Conservation (phyloP, 495 filamentous ascomycete genomes). For the Neurospora sp. region DNA sequence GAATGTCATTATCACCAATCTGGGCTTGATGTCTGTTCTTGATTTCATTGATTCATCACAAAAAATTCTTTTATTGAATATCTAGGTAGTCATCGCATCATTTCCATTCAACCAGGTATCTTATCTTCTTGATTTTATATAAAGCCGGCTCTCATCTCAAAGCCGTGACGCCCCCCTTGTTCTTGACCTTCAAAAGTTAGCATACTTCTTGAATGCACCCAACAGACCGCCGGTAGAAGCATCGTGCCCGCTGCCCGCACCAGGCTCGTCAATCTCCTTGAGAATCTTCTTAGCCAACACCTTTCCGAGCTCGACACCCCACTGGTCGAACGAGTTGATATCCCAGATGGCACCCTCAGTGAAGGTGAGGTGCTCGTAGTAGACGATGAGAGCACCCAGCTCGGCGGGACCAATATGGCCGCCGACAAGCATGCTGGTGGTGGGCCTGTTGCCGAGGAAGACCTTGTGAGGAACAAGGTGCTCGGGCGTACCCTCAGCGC, state of each 20-base stretch:
- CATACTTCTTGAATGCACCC: constrained; percentile 60
- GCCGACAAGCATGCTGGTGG: constrained; percentile 85
- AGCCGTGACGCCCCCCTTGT: neutral
- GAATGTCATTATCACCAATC: neutral
- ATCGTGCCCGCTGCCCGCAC: constrained; percentile 66
- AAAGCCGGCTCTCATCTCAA: neutral
- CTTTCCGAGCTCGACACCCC: constrained; percentile 98
- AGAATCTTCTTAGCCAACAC: constrained; percentile 85
- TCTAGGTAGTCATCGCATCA: neutral
- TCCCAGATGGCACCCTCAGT: constrained; percentile 97
- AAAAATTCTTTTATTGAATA: neutral
- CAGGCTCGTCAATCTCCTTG: constrained; percentile 63
- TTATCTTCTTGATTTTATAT: neutral
- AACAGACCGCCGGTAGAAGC: constrained; percentile 79
- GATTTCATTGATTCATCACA: neutral
- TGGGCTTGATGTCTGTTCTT: neutral
- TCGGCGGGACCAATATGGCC: constrained; percentile 85
- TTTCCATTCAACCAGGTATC: neutral
- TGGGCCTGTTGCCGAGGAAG: constrained; percentile 95
- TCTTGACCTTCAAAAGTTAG: constrained; percentile 3
- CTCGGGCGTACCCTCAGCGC: constrained; percentile 72
- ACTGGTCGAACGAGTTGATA: constrained; percentile 99
- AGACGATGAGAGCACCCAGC: constrained; percentile 89
- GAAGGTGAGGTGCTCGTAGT: constrained; percentile 98
- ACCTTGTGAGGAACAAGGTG: constrained; percentile 94